Conservation (phyloP, 1,284 basidiomycete genomes). For the Farysia itapuensis region DNA sequence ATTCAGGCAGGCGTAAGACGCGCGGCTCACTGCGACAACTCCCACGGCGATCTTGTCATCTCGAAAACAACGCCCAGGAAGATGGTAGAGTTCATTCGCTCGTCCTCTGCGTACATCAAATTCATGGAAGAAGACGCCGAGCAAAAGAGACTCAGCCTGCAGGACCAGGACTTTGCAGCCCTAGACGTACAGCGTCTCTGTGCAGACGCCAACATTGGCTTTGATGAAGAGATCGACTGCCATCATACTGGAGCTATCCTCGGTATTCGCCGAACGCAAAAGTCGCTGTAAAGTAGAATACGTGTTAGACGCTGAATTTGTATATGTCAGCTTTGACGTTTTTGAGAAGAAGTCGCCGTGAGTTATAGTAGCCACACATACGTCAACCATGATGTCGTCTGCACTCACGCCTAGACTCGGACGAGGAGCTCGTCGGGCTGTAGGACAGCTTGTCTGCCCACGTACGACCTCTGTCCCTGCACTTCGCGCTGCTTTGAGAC, state of each 20-base stretch:
- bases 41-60: slow-evolving; percentile 16
- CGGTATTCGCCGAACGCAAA: slow-evolving; percentile 11
- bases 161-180: slow-evolving; percentile 24
- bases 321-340: too few species aligned
- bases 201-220: slow-evolving; percentile 13
- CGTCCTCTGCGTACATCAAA: slow-evolving; percentile 25
- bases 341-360: too few species aligned
- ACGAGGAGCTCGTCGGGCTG: too few species aligned
- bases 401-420: too few species aligned
- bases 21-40: slow-evolving; percentile 24
- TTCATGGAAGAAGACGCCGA: slow-evolving; percentile 18
- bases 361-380: too few species aligned
- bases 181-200: slow-evolving; percentile 25
- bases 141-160: slow-evolving; percentile 20
- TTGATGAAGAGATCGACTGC: slow-evolving; percentile 24
- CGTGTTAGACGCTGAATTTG: too few species aligned
- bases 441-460: too few species aligned
- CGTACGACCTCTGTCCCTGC: too few species aligned
- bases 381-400: too few species aligned
- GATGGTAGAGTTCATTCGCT: slow-evolving; percentile 30
- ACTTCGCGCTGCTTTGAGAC: too few species aligned
- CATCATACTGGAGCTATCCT: slow-evolving; percentile 27
- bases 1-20: slow-evolving; percentile 14
- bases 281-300: too few species aligned
- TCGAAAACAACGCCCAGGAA: slow-evolving; percentile 21